Conservation (phyloP, 192 early-diverging fungal species). For the Phycomyces nitens region DNA sequence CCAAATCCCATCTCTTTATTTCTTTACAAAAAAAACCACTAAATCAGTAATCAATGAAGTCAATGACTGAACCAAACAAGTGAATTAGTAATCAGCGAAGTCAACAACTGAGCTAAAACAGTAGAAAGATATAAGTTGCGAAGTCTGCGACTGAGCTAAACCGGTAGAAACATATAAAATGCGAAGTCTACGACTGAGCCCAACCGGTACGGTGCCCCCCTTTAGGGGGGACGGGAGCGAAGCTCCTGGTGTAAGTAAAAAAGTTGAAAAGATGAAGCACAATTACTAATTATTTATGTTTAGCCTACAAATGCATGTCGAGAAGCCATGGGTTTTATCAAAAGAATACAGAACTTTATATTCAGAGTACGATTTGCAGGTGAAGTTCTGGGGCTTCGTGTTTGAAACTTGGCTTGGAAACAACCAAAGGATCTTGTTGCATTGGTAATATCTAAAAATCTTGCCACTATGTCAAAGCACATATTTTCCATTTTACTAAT, state of each 20-base stretch:
- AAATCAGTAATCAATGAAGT: too few relatives aligned
- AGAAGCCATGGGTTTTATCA: slow-evolving; percentile 4
- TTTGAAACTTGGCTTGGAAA: not conserved
- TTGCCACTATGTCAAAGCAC: not conserved
- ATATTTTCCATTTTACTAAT: not conserved
- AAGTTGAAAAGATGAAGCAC: slow-evolving; percentile 7
- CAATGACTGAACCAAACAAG: too few relatives aligned
- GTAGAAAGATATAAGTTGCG: too few relatives aligned
- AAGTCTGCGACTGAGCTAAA: too few relatives aligned
- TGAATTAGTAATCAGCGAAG: too few relatives aligned
- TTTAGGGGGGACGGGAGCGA: too few relatives aligned
- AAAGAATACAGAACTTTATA: slow-evolving; percentile 4
- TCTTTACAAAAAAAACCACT: too few relatives aligned
- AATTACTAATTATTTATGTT: slow-evolving; percentile 6
- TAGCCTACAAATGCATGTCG: not conserved
- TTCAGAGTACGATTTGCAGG: slow-evolving; percentile 4
- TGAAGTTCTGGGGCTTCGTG: not conserved
- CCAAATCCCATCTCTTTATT: too few relatives aligned
- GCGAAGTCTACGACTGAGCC: too few relatives aligned
- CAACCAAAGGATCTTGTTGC: slow-evolving; percentile 1
- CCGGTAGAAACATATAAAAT: too few relatives aligned
- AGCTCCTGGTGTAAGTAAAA: not conserved
- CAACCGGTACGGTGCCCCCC: too few relatives aligned
- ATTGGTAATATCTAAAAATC: slow-evolving; percentile 1
- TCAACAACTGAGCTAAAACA: too few relatives aligned